Conservation (phyloP, 352 stramenopile genomes). For the Phytophthora megakarya region DNA sequence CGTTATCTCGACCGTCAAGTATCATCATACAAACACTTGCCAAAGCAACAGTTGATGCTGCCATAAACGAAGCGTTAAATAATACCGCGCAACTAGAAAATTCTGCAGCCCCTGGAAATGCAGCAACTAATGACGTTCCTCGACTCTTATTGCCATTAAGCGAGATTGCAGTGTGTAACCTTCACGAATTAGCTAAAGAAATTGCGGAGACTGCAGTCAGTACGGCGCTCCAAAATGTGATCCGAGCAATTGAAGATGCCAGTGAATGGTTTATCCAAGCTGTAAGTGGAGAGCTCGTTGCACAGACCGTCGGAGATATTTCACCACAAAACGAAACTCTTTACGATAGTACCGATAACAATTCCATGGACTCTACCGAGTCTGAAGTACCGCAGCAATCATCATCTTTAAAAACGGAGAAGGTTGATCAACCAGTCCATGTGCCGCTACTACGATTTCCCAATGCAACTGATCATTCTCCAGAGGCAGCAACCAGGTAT, state of each 20-base stretch:
- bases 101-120: neutral
- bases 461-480: neutral
- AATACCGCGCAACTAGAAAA: conserved; percentile 1
- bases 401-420: neutral
- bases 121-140: neutral
- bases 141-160: conserved; percentile 1
- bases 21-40: conserved; percentile 24
- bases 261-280: conserved; percentile 11
- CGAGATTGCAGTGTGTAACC: neutral
- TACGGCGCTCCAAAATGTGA: conserved; percentile 13
- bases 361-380: neutral
- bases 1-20: neutral
- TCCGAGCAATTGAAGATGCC: conserved; percentile 8
- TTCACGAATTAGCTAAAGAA: conserved; percentile 16
- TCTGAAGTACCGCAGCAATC: neutral
- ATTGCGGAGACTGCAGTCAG: conserved; percentile 13
- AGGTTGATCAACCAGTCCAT: neutral
- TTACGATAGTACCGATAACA: conserved; percentile 1
- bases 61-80: conserved; percentile 16
- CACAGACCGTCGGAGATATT: conserved; percentile 1
- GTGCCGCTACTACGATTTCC: conserved; percentile 14
- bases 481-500: neutral
- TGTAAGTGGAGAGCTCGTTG: conserved; percentile 11
- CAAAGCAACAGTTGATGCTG: conserved; percentile 19
- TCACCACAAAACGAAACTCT: neutral